Evolutionary conservation across 306 rosid species (phyloP).

Genomic region (Sphenostylis stenocarpa): DNA sequence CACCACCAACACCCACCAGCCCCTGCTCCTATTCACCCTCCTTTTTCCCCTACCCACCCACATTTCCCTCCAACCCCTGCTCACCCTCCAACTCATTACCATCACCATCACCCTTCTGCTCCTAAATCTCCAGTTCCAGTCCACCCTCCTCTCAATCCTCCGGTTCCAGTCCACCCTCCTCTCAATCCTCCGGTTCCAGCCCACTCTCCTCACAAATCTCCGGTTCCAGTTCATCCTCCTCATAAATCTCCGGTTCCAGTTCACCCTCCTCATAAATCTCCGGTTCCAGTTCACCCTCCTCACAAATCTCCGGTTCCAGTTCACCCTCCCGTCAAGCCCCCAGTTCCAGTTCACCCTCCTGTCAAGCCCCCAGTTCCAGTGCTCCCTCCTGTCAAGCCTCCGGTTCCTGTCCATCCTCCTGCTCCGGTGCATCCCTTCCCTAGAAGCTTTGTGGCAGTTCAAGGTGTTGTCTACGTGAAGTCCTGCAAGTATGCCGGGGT

Average conservation of each 20-base stretch:
- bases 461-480: slow-evolving; percentile 86
- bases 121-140: neutral
- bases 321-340: slow-evolving; percentile 8
- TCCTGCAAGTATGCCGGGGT: slow-evolving; percentile 67
- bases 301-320: neutral
- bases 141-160: neutral
- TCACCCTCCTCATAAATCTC: too few relatives aligned
- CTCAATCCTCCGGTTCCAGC: slow-evolving; percentile 29
- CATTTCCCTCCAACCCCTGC: slow-evolving; percentile 31
- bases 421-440: slow-evolving; percentile 34
- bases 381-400: neutral
- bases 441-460: slow-evolving; percentile 67
- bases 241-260: neutral
- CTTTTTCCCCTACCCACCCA: neutral
- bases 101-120: neutral
- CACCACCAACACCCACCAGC: slow-evolving; percentile 35
- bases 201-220: neutral
- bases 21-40: slow-evolving; percentile 18
- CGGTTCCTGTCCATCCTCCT: too few relatives aligned
- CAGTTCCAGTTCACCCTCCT: neutral
- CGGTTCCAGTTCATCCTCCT: neutral
- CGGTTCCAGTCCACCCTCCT: slow-evolving; percentile 12
- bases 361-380: neutral
- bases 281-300: neutral
- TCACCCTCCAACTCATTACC: neutral